phyloP scores from a whole-genome alignment of 768 basidiomycete species.

The Candolleomyces aberdarensis region DNA sequence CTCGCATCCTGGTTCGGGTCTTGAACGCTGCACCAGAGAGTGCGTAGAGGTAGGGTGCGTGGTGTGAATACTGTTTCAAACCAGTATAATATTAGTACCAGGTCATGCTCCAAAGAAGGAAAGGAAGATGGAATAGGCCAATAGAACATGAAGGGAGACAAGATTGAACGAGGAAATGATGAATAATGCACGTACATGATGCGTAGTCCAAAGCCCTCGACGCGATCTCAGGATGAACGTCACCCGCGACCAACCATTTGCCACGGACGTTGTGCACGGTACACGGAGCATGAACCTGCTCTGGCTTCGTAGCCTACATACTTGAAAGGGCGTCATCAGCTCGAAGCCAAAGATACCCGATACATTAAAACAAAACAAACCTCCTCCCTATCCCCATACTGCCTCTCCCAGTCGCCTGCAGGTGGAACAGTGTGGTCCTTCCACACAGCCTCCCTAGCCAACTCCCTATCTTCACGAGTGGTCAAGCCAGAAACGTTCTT shows the following conservation, averaged over 20 bases:
- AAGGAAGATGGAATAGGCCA: too few species aligned
- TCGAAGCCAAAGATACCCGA: not conserved
- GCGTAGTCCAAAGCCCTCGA: conserved; percentile 79
- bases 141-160: too few species aligned
- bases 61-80: conserved; percentile 65
- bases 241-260: conserved; percentile 75
- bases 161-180: too few species aligned
- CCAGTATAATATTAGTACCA: too few species aligned
- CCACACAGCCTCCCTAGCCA: conserved; percentile 71
- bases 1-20: conserved; percentile 65
- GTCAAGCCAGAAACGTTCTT: conserved; percentile 61
- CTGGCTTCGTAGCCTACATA: conserved; percentile 78
- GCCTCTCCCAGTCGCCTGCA: conserved; percentile 46
- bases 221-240: conserved; percentile 78
- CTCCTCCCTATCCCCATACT: conserved; percentile 74
- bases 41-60: conserved; percentile 81
- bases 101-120: too few species aligned
- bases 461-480: conserved; percentile 37
- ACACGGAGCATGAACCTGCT: conserved; percentile 55
- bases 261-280: conserved; percentile 51
- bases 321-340: conserved; percentile 26
- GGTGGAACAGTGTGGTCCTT: conserved; percentile 72
- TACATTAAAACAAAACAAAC: conserved; percentile 16
- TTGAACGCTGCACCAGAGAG: conserved; percentile 69
- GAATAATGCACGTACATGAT: conserved; percentile 50